Percentiles rank a stretch among this genome's conserved stretches.
These are phyloP conservation scores for Podaxis sp. DNA, from an alignment of 768 basidiomycete species.

Conservation along the genomic window DNA sequence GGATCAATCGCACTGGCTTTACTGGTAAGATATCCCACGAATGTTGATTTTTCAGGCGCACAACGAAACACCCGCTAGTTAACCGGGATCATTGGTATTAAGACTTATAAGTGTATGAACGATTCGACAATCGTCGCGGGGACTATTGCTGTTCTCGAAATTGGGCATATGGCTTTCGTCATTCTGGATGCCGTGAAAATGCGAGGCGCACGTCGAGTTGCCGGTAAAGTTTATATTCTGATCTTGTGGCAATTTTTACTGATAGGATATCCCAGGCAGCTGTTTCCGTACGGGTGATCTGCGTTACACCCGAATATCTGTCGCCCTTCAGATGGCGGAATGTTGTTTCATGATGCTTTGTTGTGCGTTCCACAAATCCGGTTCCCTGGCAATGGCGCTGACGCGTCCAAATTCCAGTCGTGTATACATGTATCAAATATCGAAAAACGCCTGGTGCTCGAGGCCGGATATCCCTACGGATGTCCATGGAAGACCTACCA, in stretches of 20 bases:
- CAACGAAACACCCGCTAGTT: slow-evolving; percentile 34
- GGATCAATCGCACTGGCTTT: slow-evolving; percentile 37
- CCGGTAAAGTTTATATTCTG: slow-evolving; percentile 34
- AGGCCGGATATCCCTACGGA: slow-evolving; percentile 52
- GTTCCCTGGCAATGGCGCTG: background rate
- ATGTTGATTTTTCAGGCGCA: background rate
- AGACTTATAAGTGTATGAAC: slow-evolving; percentile 64
- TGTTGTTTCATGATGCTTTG: slow-evolving; percentile 59
- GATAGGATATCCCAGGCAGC: slow-evolving; percentile 35
- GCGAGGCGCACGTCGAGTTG: slow-evolving; percentile 39
- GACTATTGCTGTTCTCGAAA: slow-evolving; percentile 40
- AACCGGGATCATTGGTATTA: slow-evolving; percentile 61
- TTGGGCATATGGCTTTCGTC: slow-evolving; percentile 39
- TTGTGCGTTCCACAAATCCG: slow-evolving; percentile 40
- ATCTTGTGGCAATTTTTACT: slow-evolving; percentile 1
- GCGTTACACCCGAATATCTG: slow-evolving; percentile 36
- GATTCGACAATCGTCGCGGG: slow-evolving; percentile 53
- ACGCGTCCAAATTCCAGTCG: slow-evolving; percentile 31
- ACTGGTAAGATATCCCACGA: slow-evolving; percentile 28
- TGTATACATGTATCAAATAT: slow-evolving; percentile 55
- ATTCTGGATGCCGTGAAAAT: slow-evolving; percentile 39
- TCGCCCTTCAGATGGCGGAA: slow-evolving; percentile 50
- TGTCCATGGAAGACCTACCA: slow-evolving; percentile 42
- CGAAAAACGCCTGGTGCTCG: slow-evolving; percentile 47
- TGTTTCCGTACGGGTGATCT: slow-evolving; percentile 39